Percentiles rank a stretch among this genome's conserved stretches.
Conservation (phyloP, 2,329 filamentous ascomycete genomes). For the Ceratocystis cubensis region DNA sequence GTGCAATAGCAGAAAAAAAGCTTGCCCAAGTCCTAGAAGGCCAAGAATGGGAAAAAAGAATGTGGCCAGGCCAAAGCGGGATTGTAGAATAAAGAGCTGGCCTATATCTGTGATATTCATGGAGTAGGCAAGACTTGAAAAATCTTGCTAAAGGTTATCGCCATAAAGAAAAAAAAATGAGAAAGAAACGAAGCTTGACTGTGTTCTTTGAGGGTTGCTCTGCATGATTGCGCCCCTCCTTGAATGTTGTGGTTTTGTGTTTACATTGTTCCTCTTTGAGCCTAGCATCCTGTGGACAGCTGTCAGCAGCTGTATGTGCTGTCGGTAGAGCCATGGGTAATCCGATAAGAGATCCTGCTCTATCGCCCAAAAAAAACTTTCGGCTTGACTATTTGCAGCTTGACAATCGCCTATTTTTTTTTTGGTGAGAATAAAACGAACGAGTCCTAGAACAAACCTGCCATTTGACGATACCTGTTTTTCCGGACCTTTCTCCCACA, state of each 20-base stretch:
- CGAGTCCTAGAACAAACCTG: not conserved
- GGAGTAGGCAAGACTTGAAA: not conserved
- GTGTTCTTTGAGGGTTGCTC: constrained; percentile 9
- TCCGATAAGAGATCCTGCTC: constrained; percentile 20
- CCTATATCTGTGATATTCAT: not conserved
- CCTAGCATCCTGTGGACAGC: not conserved
- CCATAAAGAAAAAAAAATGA: not conserved
- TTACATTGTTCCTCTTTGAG: constrained; percentile 20
- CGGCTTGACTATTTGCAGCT: constrained; percentile 1
- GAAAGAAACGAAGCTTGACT: not conserved
- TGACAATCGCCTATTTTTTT: not conserved
- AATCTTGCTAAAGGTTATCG: not conserved
- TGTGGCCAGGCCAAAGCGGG: not conserved
- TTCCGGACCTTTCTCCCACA: constrained; percentile 7
- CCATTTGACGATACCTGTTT: constrained; percentile 11
- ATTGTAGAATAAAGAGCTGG: not conserved
- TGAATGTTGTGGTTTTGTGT: constrained; percentile 12
- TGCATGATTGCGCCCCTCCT: constrained; percentile 12
- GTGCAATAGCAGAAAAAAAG: not conserved
- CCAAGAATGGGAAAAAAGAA: not conserved
- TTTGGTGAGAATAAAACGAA: not conserved
- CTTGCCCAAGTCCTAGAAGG: not conserved
- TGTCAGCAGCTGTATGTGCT: not conserved
- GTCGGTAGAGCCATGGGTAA: constrained; percentile 14
- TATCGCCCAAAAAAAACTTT: constrained; percentile 19